These are phyloP conservation scores for Colletotrichum endophyticum DNA, from an alignment of 2,329 filamentous ascomycete species.

Conservation along the genomic window DNA sequence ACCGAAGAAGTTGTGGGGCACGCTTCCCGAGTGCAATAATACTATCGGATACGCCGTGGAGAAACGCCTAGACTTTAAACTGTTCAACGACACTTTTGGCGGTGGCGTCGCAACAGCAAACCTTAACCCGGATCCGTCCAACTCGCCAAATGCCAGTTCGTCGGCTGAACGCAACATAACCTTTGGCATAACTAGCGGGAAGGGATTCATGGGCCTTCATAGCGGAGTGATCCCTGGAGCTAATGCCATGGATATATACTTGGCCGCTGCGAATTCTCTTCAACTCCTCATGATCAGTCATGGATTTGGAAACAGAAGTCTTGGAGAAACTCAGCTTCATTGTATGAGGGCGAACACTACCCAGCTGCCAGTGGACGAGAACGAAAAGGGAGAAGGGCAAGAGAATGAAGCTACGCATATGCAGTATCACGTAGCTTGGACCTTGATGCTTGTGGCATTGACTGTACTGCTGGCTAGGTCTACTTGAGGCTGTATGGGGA, in stretches of 20 bases:
- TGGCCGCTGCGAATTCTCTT: neutral
- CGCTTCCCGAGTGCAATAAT: neutral
- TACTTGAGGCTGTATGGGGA: neutral
- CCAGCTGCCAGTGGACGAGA: neutral
- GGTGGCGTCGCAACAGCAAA: neutral
- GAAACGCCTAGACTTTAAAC: neutral
- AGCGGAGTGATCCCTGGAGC: neutral
- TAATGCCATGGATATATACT: neutral
- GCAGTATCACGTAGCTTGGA: neutral
- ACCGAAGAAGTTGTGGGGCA: neutral
- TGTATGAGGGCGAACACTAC: slow-evolving; percentile 1
- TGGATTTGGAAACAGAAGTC: neutral
- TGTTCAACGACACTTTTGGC: neutral
- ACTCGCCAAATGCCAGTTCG: neutral
- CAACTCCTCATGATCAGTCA: slow-evolving; percentile 1
- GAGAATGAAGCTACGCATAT: neutral
- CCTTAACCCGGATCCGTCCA: neutral
- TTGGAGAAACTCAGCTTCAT: neutral
- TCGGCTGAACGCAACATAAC: neutral
- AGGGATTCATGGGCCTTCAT: neutral
- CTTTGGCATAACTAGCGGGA: neutral
- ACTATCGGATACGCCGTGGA: neutral
- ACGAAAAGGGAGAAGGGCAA: neutral
- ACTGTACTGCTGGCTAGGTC: neutral
- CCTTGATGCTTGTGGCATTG: neutral